Percentiles rank a stretch among this genome's conserved stretches.
These are phyloP conservation scores for Saccharomycopsis olivae DNA, from an alignment of 805 yeast genomes.

Conservation along the genomic window DNA sequence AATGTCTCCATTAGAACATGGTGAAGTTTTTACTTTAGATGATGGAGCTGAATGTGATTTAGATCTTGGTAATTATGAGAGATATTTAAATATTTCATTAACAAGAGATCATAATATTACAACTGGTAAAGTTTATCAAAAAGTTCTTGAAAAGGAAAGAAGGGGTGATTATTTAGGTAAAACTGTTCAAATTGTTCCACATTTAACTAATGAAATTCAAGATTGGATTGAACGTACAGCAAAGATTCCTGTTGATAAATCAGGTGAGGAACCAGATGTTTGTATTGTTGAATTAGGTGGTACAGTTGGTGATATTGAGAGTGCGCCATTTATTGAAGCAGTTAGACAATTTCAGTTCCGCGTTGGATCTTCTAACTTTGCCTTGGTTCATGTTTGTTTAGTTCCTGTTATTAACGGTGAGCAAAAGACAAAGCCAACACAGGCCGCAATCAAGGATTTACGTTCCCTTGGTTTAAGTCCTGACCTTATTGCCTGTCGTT, in stretches of 20 bases:
- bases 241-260: conserved; percentile 79
- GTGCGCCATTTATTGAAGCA: conserved; percentile 98
- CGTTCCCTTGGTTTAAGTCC: conserved; percentile 92
- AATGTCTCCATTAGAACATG: conserved; percentile 98
- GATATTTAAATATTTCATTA: conserved; percentile 87
- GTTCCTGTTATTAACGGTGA: conserved; percentile 98
- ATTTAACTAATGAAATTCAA: conserved; percentile 92
- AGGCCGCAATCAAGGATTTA: conserved; percentile 95
- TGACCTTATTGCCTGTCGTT: conserved; percentile 97
- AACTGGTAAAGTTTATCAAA: conserved; percentile 93
- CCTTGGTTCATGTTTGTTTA: conserved; percentile 90
- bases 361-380: conserved; percentile 89
- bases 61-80: conserved; percentile 96
- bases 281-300: conserved; percentile 98
- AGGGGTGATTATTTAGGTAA: conserved; percentile 96
- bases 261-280: conserved; percentile 85
- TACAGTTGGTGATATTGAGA: conserved; percentile 98
- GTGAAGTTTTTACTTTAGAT: conserved; percentile 94
- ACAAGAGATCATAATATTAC: conserved; percentile 94
- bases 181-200: conserved; percentile 99
- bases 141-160: conserved; percentile 90
- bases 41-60: conserved; percentile 99
- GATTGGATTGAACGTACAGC: conserved; percentile 97
- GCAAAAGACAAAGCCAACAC: conserved; percentile 98
- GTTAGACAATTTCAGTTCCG: conserved; percentile 97